A percentile compares a stretch with the other conserved stretches of the same genome.
Evolutionary conservation across 176 grass and related monocot genomes (phyloP).

Genomic region (Carex cristatella): DNA sequence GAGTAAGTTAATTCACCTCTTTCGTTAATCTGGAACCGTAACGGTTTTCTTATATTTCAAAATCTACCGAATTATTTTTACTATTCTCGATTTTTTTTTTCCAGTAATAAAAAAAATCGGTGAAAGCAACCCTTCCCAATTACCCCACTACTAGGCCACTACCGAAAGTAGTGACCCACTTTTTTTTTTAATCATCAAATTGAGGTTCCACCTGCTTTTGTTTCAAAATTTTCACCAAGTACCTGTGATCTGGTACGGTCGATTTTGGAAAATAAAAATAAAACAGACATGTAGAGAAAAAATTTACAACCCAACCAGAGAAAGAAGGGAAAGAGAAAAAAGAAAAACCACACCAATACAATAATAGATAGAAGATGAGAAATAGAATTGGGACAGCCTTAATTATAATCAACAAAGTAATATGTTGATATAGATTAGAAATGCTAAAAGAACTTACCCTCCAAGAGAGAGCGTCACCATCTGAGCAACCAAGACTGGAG

Average conservation of each 20-base stretch:
- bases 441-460: constrained; percentile 30
- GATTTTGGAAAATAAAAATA: not conserved
- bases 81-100: too few relatives aligned
- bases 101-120: too few relatives aligned
- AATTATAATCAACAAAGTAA: not conserved
- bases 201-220: too few relatives aligned
- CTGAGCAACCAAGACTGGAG: constrained; percentile 25
- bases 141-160: not conserved
- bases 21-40: too few relatives aligned
- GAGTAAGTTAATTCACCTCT: too few relatives aligned
- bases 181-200: not conserved
- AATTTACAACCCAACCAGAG: not conserved
- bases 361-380: not conserved
- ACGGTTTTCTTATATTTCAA: too few relatives aligned
- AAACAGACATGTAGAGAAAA: not conserved
- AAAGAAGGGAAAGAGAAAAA: not conserved
- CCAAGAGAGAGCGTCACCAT: constrained; percentile 40
- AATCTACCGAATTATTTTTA: too few relatives aligned
- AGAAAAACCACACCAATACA: not conserved
- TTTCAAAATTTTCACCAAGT: not conserved
- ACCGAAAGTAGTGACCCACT: not conserved
- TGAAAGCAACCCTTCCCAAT: constrained; percentile 1
- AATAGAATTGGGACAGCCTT: not conserved
- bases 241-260: not conserved
- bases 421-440: not conserved